Conservation (phyloP, 805 yeast species). For the Candida sphagnicola region DNA sequence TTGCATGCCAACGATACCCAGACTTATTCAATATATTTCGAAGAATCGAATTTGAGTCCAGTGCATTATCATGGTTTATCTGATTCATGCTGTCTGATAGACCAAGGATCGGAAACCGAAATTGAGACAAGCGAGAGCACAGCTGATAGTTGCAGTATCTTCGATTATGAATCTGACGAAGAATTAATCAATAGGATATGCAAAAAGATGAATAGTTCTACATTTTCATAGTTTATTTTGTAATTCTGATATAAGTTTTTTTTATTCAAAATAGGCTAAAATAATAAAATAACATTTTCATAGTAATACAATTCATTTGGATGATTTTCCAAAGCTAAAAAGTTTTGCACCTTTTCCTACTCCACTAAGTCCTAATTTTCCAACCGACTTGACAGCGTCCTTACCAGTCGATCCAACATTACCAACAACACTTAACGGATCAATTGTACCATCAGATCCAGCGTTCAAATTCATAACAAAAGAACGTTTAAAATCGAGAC, state of each 20-base stretch:
- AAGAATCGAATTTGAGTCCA: not conserved
- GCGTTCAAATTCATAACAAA: conserved; percentile 50
- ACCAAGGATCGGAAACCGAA: not conserved
- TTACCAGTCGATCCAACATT: conserved; percentile 42
- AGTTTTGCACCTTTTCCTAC: conserved; percentile 30
- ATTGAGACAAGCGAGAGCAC: too few species aligned
- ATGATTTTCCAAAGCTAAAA: conserved; percentile 25
- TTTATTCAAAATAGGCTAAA: too few species aligned
- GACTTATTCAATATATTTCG: conserved; percentile 1
- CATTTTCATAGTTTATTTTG: too few species aligned
- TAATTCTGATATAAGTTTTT: too few species aligned
- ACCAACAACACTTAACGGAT: conserved; percentile 37
- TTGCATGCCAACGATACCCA: not conserved
- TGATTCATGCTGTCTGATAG: too few species aligned
- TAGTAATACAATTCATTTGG: too few species aligned
- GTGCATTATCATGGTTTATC: not conserved
- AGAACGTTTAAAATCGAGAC: conserved; percentile 64
- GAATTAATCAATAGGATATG: not conserved
- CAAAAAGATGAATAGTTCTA: not conserved
- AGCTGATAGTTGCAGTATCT: not conserved
- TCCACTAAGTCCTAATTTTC: conserved; percentile 38
- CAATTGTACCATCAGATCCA: conserved; percentile 12
- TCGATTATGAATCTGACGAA: conserved; percentile 2
- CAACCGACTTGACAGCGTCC: conserved; percentile 37
- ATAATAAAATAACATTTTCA: too few species aligned